Conservation (phyloP, 1,139 yeast species). For the Nakaseomyces delphensis region DNA sequence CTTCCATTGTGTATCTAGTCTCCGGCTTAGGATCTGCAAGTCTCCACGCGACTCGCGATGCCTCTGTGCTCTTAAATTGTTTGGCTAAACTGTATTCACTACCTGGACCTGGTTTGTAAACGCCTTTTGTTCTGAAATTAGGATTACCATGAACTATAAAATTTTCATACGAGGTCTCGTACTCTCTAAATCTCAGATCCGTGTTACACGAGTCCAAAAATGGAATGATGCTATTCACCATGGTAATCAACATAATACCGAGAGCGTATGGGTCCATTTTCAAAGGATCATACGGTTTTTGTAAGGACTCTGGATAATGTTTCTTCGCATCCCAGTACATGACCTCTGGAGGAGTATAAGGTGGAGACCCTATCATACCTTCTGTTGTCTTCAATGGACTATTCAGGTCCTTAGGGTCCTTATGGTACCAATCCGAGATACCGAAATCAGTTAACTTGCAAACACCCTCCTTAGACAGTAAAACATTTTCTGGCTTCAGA, state of each 20-base stretch:
- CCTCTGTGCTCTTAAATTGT: conserved; percentile 50
- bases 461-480: conserved; percentile 49
- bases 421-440: conserved; percentile 58
- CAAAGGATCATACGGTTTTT: conserved; percentile 52
- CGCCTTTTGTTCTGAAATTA: conserved; percentile 41
- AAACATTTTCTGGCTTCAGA: conserved; percentile 84
- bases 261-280: conserved; percentile 67
- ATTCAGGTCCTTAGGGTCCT: conserved; percentile 43
- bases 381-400: conserved; percentile 40
- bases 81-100: conserved; percentile 57
- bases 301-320: conserved; percentile 23
- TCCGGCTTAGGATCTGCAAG: conserved; percentile 54
- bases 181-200: conserved; percentile 54
- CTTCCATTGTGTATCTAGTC: conserved; percentile 46
- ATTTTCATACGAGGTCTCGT: conserved; percentile 44
- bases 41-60: conserved; percentile 67
- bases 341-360: conserved; percentile 73
- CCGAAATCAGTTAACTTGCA: conserved; percentile 74
- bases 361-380: conserved; percentile 65
- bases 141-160: conserved; percentile 43
- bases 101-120: conserved; percentile 51
- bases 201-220: conserved; percentile 43
- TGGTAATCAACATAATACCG: conserved; percentile 55
- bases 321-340: conserved; percentile 40
- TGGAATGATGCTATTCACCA: conserved; percentile 53